Evolutionary conservation across 495 filamentous ascomycete genomes (phyloP).

Genomic region (Paragyromitra xinjiangensis): DNA sequence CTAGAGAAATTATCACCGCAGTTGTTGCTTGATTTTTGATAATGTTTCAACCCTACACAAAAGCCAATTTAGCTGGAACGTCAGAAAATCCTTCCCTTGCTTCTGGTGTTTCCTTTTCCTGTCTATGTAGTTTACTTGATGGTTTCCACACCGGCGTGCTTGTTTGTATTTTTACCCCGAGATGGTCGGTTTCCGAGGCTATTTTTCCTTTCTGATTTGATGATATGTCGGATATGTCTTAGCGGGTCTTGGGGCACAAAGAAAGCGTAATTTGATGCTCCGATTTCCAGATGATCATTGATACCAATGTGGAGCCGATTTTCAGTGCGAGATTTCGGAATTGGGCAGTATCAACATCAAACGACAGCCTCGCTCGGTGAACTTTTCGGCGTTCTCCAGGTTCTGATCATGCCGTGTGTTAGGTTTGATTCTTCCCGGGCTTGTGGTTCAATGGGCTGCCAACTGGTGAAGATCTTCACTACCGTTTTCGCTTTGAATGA

Average conservation of each 20-base stretch:
- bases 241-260: too few relatives aligned
- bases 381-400: background rate
- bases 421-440: background rate
- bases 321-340: background rate
- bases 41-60: conserved; percentile 2
- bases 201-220: too few relatives aligned
- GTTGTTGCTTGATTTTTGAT: conserved; percentile 82
- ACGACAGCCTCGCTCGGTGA: background rate
- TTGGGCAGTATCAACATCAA: background rate
- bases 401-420: background rate
- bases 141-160: too few relatives aligned
- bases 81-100: too few relatives aligned
- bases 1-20: conserved; percentile 91
- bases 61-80: background rate
- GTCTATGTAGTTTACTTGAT: too few relatives aligned
- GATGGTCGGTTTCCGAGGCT: too few relatives aligned
- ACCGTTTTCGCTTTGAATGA: background rate
- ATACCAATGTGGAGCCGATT: background rate
- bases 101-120: too few relatives aligned
- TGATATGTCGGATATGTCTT: too few relatives aligned
- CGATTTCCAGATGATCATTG: too few relatives aligned
- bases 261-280: too few relatives aligned
- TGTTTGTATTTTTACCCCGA: too few relatives aligned
- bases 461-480: background rate
- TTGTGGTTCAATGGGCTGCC: background rate